Conservation (phyloP, 2,329 filamentous ascomycete species). For the Pseudomassariella vexata region DNA sequence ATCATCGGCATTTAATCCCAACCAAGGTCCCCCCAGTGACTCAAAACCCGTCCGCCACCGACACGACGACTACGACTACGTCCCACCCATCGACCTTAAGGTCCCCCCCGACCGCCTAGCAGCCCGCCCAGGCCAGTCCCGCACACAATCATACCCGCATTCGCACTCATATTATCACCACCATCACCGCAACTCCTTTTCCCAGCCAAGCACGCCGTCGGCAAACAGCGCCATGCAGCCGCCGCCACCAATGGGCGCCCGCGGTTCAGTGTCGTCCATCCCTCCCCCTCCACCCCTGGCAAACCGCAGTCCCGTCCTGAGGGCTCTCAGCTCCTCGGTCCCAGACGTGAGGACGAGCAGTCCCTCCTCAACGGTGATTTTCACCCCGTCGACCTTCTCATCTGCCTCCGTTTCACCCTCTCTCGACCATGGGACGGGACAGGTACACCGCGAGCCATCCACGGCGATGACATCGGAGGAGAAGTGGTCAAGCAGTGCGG, state of each 20-base stretch:
- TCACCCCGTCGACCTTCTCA: background rate
- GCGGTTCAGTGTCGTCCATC: background rate
- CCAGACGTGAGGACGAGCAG: constrained; percentile 7
- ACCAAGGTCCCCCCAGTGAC: too few species aligned
- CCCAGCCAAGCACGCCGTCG: background rate
- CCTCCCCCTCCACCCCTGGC: background rate
- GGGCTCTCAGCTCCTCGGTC: constrained; percentile 9
- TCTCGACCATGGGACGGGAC: background rate
- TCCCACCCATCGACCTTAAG: background rate
- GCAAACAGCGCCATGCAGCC: background rate
- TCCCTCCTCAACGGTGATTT: background rate
- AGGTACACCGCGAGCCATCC: background rate
- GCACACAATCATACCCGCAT: background rate
- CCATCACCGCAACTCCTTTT: too few species aligned
- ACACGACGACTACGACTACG: background rate
- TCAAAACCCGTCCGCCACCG: too few species aligned
- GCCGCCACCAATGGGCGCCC: background rate
- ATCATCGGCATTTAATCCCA: background rate
- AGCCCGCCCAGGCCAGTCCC: background rate
- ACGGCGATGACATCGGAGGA: constrained; percentile 1
- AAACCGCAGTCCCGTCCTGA: constrained; percentile 6
- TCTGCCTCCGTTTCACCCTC: background rate
- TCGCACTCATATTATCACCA: too few species aligned
- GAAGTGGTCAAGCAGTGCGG: too few species aligned
- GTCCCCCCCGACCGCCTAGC: background rate